phyloP scores from a whole-genome alignment of 805 yeast species.

The Metschnikowia similis region DNA sequence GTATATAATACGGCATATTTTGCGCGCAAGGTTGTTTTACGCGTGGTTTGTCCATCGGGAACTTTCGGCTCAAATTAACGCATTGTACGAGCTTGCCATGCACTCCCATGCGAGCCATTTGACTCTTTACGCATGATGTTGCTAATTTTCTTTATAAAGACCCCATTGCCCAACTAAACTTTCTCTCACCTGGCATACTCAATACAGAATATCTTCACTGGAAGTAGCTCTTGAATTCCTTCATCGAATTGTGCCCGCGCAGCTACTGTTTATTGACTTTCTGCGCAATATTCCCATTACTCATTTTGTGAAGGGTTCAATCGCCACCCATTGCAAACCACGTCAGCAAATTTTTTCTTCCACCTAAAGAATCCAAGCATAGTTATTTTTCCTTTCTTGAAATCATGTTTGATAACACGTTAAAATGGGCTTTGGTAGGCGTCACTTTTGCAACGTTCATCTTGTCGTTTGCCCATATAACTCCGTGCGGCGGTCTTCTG shows the following conservation, averaged over 20 bases:
- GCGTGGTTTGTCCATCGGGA: constrained; percentile 3
- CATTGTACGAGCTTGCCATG: neutral
- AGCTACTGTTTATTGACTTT: neutral
- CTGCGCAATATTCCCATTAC: neutral
- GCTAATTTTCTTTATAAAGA: neutral
- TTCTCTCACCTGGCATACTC: neutral
- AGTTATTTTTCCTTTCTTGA: neutral
- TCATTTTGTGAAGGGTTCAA: neutral
- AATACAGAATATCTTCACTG: neutral
- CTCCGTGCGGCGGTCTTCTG: neutral
- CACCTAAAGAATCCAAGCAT: too few relatives aligned
- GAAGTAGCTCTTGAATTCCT: neutral
- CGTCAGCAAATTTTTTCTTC: neutral
- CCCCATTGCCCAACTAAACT: too few relatives aligned
- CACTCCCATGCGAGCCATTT: constrained; percentile 1
- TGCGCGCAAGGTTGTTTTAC: neutral
- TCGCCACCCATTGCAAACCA: neutral
- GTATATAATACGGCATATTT: neutral
- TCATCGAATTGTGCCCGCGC: neutral
- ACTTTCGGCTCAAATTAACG: constrained; percentile 1
- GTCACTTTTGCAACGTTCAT: neutral
- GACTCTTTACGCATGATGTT: neutral
- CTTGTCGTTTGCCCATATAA: neutral
- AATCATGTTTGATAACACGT: neutral
- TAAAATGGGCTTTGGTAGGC: neutral